phyloP scores from a whole-genome alignment of 169 alveolate species.

The Cryptosporidium meleagridis region DNA sequence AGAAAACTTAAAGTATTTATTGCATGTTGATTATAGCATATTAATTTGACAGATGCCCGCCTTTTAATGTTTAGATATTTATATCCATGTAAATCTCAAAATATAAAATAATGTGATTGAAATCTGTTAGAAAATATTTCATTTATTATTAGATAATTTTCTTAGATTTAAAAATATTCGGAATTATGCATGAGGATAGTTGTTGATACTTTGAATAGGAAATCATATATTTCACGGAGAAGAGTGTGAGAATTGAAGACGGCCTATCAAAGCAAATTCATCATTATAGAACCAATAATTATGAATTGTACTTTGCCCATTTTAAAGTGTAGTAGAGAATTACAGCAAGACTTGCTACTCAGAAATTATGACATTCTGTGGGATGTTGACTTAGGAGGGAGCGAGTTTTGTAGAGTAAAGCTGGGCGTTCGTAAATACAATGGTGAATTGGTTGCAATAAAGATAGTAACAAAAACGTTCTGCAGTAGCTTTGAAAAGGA shows the following conservation, averaged over 20 bases:
- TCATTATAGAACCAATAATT: neutral
- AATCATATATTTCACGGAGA: neutral
- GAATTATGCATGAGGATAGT: neutral
- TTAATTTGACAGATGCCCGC: conserved; percentile 32
- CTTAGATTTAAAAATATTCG: neutral
- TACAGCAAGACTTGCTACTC: conserved; percentile 32
- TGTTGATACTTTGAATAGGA: neutral
- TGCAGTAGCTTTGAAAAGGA: conserved; percentile 24
- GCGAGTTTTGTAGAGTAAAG: conserved; percentile 60
- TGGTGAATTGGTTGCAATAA: conserved; percentile 50
- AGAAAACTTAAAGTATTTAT: neutral
- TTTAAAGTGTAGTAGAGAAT: neutral
- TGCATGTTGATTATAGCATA: neutral
- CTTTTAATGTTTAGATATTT: conserved; percentile 10
- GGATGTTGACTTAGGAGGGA: conserved; percentile 73
- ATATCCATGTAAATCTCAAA: conserved; percentile 59
- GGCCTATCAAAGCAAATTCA: neutral
- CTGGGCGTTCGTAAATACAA: conserved; percentile 19
- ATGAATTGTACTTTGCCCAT: conserved; percentile 52
- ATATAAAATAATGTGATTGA: neutral
- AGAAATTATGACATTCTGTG: conserved; percentile 38
- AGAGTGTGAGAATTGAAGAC: neutral
- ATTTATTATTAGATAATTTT: neutral
- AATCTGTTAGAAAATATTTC: neutral
- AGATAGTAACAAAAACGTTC: conserved; percentile 45